phyloP scores from a whole-genome alignment of 2,329 filamentous ascomycete species.

The Epichloe gansuensis region DNA sequence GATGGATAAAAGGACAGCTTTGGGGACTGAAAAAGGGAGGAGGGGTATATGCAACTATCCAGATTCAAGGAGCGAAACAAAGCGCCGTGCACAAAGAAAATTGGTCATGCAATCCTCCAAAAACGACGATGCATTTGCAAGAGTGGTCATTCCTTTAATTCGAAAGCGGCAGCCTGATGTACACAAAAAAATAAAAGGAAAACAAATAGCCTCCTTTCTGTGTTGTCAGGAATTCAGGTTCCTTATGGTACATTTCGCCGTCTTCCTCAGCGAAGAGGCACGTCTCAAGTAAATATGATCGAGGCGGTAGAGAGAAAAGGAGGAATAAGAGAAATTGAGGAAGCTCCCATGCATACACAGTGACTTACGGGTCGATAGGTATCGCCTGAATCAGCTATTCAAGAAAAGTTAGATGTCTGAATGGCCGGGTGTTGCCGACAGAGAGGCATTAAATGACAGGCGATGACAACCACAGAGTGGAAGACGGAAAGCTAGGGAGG shows the following conservation, averaged over 20 bases:
- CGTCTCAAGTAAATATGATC: not conserved
- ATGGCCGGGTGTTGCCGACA: constrained; percentile 5
- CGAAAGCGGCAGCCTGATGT: not conserved
- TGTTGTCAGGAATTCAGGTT: no score
- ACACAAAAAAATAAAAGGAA: not conserved
- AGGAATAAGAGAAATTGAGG: not conserved
- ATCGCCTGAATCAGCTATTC: constrained; percentile 46
- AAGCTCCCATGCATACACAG: not conserved
- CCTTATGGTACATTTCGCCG: no score
- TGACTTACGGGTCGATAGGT: constrained; percentile 48
- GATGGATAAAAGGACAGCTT: not conserved
- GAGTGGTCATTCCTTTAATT: not conserved
- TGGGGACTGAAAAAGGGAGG: no score
- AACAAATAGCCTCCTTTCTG: not conserved
- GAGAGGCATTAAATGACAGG: constrained; percentile 1
- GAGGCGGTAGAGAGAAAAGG: constrained; percentile 2
- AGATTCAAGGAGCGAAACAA: not conserved
- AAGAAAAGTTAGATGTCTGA: constrained; percentile 28
- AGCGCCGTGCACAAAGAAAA: not conserved
- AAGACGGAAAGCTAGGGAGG: constrained; percentile 9
- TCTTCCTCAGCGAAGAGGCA: not conserved
- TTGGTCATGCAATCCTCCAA: not conserved
- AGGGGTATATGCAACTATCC: not conserved
- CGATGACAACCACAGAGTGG: constrained; percentile 1
- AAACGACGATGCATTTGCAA: not conserved